Conservation (phyloP, 345 rosid species). For the Trapa bicornis region DNA sequence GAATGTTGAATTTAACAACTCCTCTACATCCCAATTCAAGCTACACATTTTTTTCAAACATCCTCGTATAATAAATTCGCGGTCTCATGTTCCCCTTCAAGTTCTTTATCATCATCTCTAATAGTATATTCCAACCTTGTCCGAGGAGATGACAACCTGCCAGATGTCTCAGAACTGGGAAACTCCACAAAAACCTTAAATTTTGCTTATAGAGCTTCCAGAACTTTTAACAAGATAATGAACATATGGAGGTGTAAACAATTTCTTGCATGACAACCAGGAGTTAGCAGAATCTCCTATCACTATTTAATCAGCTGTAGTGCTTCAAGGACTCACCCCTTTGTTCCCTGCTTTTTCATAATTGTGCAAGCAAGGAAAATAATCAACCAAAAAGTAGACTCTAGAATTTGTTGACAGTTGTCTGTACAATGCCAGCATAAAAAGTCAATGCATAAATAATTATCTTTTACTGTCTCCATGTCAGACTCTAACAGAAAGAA, state of each 20-base stretch:
- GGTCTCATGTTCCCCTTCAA: neutral
- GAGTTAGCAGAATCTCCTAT: constrained; percentile 47
- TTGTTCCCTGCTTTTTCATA: constrained; percentile 9
- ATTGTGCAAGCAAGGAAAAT: constrained; percentile 9
- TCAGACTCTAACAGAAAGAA: constrained; percentile 54
- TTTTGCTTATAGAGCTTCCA: constrained; percentile 44
- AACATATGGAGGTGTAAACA: constrained; percentile 46
- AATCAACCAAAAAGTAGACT: constrained; percentile 17
- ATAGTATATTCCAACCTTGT: neutral
- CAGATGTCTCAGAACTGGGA: constrained; percentile 88
- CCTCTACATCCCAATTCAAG: neutral
- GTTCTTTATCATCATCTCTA: neutral
- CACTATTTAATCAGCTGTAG: constrained; percentile 21
- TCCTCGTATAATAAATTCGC: neutral
- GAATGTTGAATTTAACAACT: neutral
- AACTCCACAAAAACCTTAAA: constrained; percentile 85
- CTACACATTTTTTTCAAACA: neutral
- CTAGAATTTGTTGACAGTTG: constrained; percentile 46
- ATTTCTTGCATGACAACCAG: constrained; percentile 6
- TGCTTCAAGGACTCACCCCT: constrained; percentile 5
- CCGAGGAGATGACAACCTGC: constrained; percentile 4
- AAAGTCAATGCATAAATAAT: constrained; percentile 59
- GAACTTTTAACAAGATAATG: constrained; percentile 62
- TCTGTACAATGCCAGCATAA: constrained; percentile 78
- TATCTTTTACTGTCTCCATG: constrained; percentile 12